Evolutionary conservation across 305 asterid species (phyloP).

Genomic region (Rubia balearica): DNA sequence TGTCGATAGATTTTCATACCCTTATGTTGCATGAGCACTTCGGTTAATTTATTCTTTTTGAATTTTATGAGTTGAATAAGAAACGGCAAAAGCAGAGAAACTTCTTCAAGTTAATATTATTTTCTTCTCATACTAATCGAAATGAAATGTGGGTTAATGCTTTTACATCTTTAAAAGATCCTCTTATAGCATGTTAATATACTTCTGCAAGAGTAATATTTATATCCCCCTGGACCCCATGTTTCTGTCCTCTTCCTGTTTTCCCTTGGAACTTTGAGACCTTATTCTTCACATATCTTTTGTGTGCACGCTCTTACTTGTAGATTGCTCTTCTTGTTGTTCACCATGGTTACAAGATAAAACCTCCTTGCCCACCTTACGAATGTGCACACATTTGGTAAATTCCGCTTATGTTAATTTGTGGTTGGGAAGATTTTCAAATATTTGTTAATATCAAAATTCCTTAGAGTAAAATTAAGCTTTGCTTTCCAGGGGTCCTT

Average conservation of each 20-base stretch:
- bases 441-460: not conserved
- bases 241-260: not conserved
- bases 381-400: constrained; percentile 99
- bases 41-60: too few relatives aligned
- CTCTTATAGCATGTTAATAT: too few relatives aligned
- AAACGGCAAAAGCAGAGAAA: too few relatives aligned
- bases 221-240: not conserved
- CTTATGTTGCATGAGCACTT: not conserved
- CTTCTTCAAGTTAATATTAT: not conserved
- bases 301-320: constrained; percentile 20
- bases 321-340: constrained; percentile 83
- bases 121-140: not conserved
- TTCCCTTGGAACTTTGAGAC: not conserved
- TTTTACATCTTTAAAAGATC: not conserved
- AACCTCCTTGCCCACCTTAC: constrained; percentile 94
- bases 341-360: constrained; percentile 89
- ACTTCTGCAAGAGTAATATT: not conserved
- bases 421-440: not conserved
- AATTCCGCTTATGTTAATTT: not conserved
- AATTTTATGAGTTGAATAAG: too few relatives aligned
- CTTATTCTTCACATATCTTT: not conserved
- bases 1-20: not conserved
- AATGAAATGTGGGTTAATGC: not conserved
- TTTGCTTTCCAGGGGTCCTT: constrained; percentile 66
- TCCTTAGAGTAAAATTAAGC: constrained; percentile 1